Conservation (phyloP, 805 yeast species). For the Lachancea meyersii region DNA sequence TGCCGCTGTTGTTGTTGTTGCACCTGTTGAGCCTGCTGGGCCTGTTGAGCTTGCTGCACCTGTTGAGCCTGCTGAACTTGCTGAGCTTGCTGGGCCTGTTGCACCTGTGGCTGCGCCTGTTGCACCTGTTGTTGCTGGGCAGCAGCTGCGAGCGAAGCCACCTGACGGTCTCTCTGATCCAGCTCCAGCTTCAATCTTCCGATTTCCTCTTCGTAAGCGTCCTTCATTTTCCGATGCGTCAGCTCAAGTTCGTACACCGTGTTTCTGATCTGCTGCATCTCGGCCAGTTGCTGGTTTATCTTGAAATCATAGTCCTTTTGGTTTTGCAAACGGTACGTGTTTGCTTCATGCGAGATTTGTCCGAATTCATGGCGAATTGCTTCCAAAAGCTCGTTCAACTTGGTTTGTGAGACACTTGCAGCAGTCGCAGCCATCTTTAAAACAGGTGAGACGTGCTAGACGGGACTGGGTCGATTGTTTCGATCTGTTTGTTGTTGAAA, state of each 20-base stretch:
- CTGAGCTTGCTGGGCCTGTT: conserved; percentile 19
- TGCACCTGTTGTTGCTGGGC: conserved; percentile 20
- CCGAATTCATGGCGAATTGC: conserved; percentile 91
- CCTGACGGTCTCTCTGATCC: conserved; percentile 68
- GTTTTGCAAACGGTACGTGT: conserved; percentile 69
- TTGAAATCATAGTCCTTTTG: conserved; percentile 90
- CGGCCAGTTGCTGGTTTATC: conserved; percentile 85
- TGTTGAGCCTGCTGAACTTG: conserved; percentile 13
- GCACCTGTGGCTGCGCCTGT: conserved; percentile 21
- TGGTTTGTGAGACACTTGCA: conserved; percentile 25
- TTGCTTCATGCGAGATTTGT: conserved; percentile 76
- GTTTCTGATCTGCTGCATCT: conserved; percentile 88
- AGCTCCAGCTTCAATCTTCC: conserved; percentile 77
- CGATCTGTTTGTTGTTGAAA: neutral
- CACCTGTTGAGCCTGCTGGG: conserved; percentile 4
- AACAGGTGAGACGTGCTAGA: neutral
- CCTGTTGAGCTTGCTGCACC: conserved; percentile 11
- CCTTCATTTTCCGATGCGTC: conserved; percentile 92
- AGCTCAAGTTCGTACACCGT: conserved; percentile 89
- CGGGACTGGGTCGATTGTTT: neutral
- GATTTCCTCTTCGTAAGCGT: conserved; percentile 91
- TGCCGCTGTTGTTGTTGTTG: conserved; percentile 11
- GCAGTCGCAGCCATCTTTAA: conserved; percentile 15
- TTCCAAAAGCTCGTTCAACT: conserved; percentile 75
- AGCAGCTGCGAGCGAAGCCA: conserved; percentile 29